These are phyloP conservation scores for Fusarium pseudoanthophilum DNA, from an alignment of 2,329 filamentous ascomycete genomes.

Conservation along the genomic window DNA sequence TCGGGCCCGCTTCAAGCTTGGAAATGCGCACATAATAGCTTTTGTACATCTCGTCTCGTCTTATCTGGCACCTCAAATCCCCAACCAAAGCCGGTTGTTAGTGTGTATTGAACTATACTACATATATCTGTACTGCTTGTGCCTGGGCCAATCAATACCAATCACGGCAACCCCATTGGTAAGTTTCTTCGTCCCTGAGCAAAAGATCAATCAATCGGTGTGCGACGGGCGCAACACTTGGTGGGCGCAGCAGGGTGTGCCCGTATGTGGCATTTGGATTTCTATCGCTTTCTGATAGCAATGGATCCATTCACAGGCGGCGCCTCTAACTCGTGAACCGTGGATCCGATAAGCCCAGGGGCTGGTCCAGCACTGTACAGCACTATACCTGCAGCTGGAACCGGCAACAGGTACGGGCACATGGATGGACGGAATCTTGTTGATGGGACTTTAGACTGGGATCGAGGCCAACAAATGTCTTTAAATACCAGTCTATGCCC, in stretches of 20 bases:
- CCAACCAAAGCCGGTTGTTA: background rate
- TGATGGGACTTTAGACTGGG: conserved; percentile 9
- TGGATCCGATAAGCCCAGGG: conserved; percentile 39
- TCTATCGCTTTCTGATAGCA: conserved; percentile 39
- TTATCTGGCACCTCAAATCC: conserved; percentile 7
- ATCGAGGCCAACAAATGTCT: conserved; percentile 14
- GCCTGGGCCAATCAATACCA: conserved; percentile 33
- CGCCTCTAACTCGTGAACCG: conserved; percentile 27
- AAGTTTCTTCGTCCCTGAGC: conserved; percentile 35
- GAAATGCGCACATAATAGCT: background rate
- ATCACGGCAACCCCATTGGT: conserved; percentile 42
- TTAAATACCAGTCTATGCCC: conserved; percentile 34
- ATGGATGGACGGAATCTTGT: conserved; percentile 16
- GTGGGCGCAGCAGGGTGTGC: conserved; percentile 32
- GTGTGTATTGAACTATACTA: conserved; percentile 2
- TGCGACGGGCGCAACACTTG: conserved; percentile 41
- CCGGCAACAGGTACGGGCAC: conserved; percentile 10
- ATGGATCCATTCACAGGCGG: conserved; percentile 20
- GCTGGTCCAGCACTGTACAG: background rate
- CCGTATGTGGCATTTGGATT: conserved; percentile 26
- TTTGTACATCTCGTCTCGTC: conserved; percentile 1
- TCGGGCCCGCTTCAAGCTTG: background rate
- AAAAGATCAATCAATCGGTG: conserved; percentile 40
- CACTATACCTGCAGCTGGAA: background rate
- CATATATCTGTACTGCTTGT: background rate